Evolutionary conservation across 768 basidiomycete species (phyloP).

Genomic region (Obba rivulosa): DNA sequence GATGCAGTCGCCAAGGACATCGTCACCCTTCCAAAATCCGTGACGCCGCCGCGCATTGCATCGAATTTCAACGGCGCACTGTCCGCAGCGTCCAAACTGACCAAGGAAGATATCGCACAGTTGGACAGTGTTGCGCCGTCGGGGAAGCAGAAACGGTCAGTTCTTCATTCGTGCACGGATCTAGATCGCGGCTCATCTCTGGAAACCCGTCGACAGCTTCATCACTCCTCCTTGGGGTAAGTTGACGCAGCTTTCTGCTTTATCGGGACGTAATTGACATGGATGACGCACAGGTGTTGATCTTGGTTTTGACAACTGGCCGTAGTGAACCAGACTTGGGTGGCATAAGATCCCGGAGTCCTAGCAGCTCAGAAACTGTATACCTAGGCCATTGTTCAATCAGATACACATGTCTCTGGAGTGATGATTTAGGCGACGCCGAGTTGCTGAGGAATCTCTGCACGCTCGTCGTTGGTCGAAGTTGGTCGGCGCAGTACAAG

Average conservation of each 20-base stretch:
- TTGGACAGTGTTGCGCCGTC: constrained; percentile 52
- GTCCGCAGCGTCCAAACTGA: constrained; percentile 40
- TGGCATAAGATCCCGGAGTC: too few species aligned
- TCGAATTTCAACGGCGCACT: constrained; percentile 51
- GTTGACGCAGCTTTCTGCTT: constrained; percentile 22
- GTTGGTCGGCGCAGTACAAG: background rate
- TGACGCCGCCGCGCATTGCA: constrained; percentile 63
- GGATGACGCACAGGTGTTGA: constrained; percentile 42
- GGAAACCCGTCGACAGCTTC: too few species aligned
- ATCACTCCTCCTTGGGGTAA: constrained; percentile 68
- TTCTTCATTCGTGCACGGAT: background rate
- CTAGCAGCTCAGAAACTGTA: too few species aligned
- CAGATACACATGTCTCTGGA: too few species aligned
- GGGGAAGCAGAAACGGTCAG: constrained; percentile 61
- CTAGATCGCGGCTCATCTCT: background rate
- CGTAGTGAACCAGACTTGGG: constrained; percentile 7
- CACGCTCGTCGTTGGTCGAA: background rate
- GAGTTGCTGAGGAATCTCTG: background rate
- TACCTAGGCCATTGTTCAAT: too few species aligned
- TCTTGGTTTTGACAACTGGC: constrained; percentile 70
- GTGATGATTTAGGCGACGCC: too few species aligned
- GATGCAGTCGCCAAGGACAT: constrained; percentile 54
- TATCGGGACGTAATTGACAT: constrained; percentile 13
- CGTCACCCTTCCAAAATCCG: constrained; percentile 72
- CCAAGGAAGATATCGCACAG: constrained; percentile 43